These are phyloP conservation scores for Pleurotus platypus DNA, from an alignment of 768 basidiomycete species.

Conservation along the genomic window DNA sequence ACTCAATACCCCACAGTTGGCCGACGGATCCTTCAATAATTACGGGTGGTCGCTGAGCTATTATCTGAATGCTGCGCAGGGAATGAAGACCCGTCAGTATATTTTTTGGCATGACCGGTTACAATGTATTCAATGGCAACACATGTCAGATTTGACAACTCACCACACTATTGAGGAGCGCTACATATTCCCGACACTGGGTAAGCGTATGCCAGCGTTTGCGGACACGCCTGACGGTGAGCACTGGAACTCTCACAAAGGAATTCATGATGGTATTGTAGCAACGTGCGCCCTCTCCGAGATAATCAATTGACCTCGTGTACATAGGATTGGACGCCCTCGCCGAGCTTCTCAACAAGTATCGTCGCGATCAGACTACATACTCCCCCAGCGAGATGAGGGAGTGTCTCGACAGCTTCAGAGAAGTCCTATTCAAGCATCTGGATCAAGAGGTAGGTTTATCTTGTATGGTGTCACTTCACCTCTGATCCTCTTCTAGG, in stretches of 20 bases:
- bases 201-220: slow-evolving; percentile 46
- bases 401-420: slow-evolving; percentile 44
- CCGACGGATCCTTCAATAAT: slow-evolving; percentile 47
- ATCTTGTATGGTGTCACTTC: neutral
- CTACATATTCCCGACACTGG: slow-evolving; percentile 49
- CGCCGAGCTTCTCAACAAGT: slow-evolving; percentile 34
- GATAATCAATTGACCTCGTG: too few relatives aligned
- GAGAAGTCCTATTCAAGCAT: slow-evolving; percentile 46
- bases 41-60: slow-evolving; percentile 37
- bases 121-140: neutral
- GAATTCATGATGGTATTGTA: slow-evolving; percentile 46
- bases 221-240: slow-evolving; percentile 31
- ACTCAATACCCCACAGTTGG: slow-evolving; percentile 28
- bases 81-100: slow-evolving; percentile 37
- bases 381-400: slow-evolving; percentile 51
- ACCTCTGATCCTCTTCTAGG: slow-evolving; percentile 23
- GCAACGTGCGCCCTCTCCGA: too few relatives aligned
- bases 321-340: slow-evolving; percentile 39
- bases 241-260: slow-evolving; percentile 47
- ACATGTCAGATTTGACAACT: slow-evolving; percentile 40
- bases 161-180: slow-evolving; percentile 57
- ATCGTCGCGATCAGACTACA: slow-evolving; percentile 34
- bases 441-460: slow-evolving; percentile 50
- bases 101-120: neutral
- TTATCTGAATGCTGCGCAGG: slow-evolving; percentile 36